Base-by-base conservation (phyloP, 2,329 filamentous ascomycete genomes). In the Didymosphaeria variabile region DNA sequence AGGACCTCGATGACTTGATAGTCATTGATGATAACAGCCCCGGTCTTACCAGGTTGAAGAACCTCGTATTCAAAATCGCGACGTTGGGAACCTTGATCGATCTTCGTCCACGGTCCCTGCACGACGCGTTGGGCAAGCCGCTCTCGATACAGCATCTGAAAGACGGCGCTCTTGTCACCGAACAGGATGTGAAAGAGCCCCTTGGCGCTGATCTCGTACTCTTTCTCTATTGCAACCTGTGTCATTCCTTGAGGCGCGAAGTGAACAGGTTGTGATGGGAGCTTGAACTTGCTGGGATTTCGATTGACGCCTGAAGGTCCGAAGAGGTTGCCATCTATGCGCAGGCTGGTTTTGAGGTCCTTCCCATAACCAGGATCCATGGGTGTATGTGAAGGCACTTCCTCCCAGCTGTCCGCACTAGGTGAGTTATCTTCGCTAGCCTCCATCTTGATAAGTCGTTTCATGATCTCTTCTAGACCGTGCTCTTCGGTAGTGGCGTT, bases 131-230 rank as follows among this genome's bases (percentile, higher is more conserved):
- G 68, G 12, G 73, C 73, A 64, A 71, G 73, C 21, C 70, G 67
- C 55, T 97, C 93, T 74, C 92, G 90, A 75, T 97, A 94, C 32
- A 98, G 84, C 72, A 94, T 89, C 70, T 95, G 93, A 80, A 97
- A 99, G 42, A 98, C 90, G 36, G 94, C 92, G 75, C 92, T 97
- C 80, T 94, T 97, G 78, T 99, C 95, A 40, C 95, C 95, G 78
- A 98, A 99, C 55, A 99, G 86, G 17, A 98, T 92, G 73, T 98
- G 94, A 77, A 98, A 99, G 60, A 97, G 88, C 0, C 92, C 93
- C 78, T 99, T 98, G 50, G 95, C 91, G 64, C 92, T 96, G 62
- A 98, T 90, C 67, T 96, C 91, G 76, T 97, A 97, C 66, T 93
- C 87, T 63, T 91, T 88, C 76, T 97, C 92, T 0, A 91, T 87